These are phyloP conservation scores for Ophiosphaerella narmari DNA, from an alignment of 2,329 filamentous ascomycete genomes.

Conservation along the genomic window DNA sequence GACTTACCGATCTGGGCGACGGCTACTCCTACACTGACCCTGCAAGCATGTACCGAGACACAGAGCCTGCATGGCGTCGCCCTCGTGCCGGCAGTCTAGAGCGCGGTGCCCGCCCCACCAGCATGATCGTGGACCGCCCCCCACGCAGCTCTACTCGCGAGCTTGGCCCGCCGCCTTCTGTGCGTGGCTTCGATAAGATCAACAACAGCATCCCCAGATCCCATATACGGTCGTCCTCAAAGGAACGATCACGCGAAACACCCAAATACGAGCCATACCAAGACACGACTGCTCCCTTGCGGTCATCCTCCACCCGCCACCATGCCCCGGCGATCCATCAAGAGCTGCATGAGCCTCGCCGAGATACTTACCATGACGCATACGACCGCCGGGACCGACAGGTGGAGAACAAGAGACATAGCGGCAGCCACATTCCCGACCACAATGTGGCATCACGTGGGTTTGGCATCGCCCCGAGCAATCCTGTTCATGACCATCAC, in stretches of 20 bases:
- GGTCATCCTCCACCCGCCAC: constrained; percentile 48
- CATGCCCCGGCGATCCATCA: constrained; percentile 54
- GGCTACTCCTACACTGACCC: constrained; percentile 57
- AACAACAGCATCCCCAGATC: constrained; percentile 43
- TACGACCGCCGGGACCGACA: constrained; percentile 51
- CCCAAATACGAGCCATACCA: constrained; percentile 47
- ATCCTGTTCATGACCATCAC: constrained; percentile 40
- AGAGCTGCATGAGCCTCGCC: constrained; percentile 48
- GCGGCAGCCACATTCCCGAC: constrained; percentile 45
- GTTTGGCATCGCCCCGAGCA: constrained; percentile 50
- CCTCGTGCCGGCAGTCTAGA: constrained; percentile 53
- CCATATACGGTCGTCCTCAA: constrained; percentile 36
- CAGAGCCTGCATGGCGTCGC: constrained; percentile 54
- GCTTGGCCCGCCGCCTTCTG: constrained; percentile 66
- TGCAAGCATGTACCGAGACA: constrained; percentile 56
- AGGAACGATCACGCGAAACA: constrained; percentile 38
- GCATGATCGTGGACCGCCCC: constrained; percentile 48
- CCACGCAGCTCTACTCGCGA: constrained; percentile 44
- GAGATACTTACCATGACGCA: constrained; percentile 49
- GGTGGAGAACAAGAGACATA: constrained; percentile 45
- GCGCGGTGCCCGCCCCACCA: constrained; percentile 50
- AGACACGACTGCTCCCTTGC: constrained; percentile 28
- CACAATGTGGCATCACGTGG: constrained; percentile 52
- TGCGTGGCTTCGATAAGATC: constrained; percentile 72
- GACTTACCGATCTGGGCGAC: constrained; percentile 45